Base-by-base conservation (phyloP, 495 filamentous ascomycete genomes). In the Penicillium turbatum region DNA sequence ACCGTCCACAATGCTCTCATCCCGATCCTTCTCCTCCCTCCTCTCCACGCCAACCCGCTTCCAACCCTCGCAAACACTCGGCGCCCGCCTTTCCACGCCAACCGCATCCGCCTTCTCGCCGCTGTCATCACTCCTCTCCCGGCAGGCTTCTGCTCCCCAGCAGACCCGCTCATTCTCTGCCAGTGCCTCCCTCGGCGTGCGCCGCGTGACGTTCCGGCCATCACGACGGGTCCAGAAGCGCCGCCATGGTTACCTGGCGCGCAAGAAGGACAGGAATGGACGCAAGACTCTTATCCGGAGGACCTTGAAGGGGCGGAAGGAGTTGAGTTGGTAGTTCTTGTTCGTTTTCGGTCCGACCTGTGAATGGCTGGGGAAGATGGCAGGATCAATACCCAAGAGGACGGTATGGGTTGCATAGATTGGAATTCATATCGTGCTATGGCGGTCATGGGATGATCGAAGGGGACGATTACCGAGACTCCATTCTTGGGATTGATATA, bases 201-300 rank as follows among this genome's bases (percentile, higher is more conserved):
- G 75, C 36, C 73, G 86, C 51, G 61, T 79, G 52, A 89, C 86
- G 5, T 89, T 77, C 60, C 78, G 80, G 42, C 86, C 85, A 4
- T 84, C 79, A 45, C 85, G 88, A 55, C 67, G 79, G 44, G 85
- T 90, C 38, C 78, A 87, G 65, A 90, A 89, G 73, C 73, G 86
- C 54, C 74, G 86, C 53, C 80, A 82, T 68, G 86, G 86, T 0
- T 89, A 87, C 69, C 69, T 89, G 66, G 71, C 80, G 12, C 63
- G 86, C 53, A 57, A 84, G 52, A 71, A 72, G 62, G 78, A 76
- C 19, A 70, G 76, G 59, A 80, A 75, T 27, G 86, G 82, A 10
- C 68, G 82, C 55, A 74, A 72, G 67, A 79, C 79, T 32, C 40
- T 89, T 57, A 73, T 64, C 60, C 73, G 84, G 64, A 75, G 86